Conservation (phyloP, 2,329 filamentous ascomycete genomes). For the Decorospora gaudefroyi region DNA sequence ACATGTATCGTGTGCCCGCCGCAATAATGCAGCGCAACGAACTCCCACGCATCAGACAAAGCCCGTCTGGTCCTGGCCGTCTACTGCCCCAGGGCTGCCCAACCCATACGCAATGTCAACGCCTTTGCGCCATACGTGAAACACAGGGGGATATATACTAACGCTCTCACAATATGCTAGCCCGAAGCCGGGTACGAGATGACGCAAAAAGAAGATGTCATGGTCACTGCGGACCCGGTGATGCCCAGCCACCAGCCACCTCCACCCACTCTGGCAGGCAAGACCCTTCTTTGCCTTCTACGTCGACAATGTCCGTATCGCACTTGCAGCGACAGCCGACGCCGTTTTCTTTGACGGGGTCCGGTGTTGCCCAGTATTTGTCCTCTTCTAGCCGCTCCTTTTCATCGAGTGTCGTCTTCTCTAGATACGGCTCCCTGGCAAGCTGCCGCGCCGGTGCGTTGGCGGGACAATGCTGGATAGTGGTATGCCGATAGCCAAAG, state of each 20-base stretch:
- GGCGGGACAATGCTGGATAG: constrained; percentile 96
- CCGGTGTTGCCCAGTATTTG: constrained; percentile 90
- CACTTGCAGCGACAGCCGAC: constrained; percentile 96
- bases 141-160: constrained; percentile 21
- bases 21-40: constrained; percentile 4
- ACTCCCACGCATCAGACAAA: too few species aligned
- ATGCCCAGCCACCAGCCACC: constrained; percentile 90
- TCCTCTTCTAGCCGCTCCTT: constrained; percentile 89
- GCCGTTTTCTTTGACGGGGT: constrained; percentile 89
- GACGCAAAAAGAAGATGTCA: constrained; percentile 18
- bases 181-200: constrained; percentile 22
- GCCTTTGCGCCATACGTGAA: constrained; percentile 28
- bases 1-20: constrained; percentile 3
- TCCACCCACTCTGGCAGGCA: constrained; percentile 97
- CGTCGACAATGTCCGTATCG: constrained; percentile 95
- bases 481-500: constrained; percentile 97
- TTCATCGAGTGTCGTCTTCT: constrained; percentile 78
- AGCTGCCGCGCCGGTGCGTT: constrained; percentile 91
- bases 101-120: constrained; percentile 27
- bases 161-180: constrained; percentile 30
- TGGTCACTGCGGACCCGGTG: constrained; percentile 45
- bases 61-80: constrained; percentile 12
- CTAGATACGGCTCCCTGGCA: constrained; percentile 76
- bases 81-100: constrained; percentile 13
- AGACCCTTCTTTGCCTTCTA: constrained; percentile 95